A percentile compares a stretch with the other conserved stretches of the same genome.
These are phyloP conservation scores for Epichloe uncinata DNA, from an alignment of 2,329 filamentous ascomycete species.

Conservation along the genomic window DNA sequence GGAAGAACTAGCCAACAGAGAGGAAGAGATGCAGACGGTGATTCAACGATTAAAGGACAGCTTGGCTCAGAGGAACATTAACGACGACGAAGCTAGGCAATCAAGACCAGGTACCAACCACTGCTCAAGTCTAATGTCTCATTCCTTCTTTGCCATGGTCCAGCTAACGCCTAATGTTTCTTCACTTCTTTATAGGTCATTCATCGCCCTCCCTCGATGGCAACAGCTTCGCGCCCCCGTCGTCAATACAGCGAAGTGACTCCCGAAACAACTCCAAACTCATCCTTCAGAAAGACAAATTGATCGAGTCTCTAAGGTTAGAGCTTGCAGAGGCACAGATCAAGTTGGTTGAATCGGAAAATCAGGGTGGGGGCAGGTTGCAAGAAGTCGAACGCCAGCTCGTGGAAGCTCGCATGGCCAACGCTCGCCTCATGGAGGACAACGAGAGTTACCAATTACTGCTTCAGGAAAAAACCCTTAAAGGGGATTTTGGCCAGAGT, in stretches of 20 bases:
- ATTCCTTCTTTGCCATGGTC: not conserved
- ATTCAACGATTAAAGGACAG: conserved; percentile 89
- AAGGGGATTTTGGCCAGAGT: conserved; percentile 76
- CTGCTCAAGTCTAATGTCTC: not conserved
- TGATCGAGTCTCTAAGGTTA: conserved; percentile 83
- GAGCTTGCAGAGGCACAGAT: conserved; percentile 93
- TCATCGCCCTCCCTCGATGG: conserved; percentile 58
- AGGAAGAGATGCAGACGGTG: conserved; percentile 81
- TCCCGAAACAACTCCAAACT: conserved; percentile 83
- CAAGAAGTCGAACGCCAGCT: conserved; percentile 84
- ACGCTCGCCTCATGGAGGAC: conserved; percentile 92
- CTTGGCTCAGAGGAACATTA: conserved; percentile 57
- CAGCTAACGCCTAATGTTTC: conserved; percentile 9
- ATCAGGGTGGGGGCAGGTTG: conserved; percentile 74
- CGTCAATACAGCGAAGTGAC: conserved; percentile 73
- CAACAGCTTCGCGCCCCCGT: conserved; percentile 74
- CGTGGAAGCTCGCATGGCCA: conserved; percentile 88
- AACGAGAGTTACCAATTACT: conserved; percentile 97
- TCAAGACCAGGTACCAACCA: conserved; percentile 41
- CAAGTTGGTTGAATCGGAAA: conserved; percentile 88
- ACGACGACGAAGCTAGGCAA: conserved; percentile 43
- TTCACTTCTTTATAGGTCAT: conserved; percentile 23
- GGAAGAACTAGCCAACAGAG: conserved; percentile 69
- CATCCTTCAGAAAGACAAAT: conserved; percentile 86
- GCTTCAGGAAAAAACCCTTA: conserved; percentile 86